A percentile compares a stretch with the other conserved stretches of the same genome.
Evolutionary conservation across 495 filamentous ascomycete species (phyloP).

Genomic region (Penicillium verhagenii): DNA sequence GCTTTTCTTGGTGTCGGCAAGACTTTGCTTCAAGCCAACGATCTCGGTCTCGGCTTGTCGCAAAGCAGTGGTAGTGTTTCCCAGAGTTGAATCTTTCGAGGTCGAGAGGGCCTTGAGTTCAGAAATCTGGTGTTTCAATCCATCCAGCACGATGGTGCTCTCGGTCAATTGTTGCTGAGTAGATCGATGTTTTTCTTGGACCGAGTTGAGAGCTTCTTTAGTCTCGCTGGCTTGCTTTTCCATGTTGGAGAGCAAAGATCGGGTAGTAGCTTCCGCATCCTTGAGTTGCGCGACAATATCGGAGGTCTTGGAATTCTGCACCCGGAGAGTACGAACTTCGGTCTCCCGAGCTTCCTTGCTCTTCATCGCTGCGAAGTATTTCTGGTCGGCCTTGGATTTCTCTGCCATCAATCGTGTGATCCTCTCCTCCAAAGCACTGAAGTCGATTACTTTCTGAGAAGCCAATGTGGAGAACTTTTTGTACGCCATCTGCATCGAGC

Average conservation of each 20-base stretch:
- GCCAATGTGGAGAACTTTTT: constrained; percentile 80
- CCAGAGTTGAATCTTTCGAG: constrained; percentile 65
- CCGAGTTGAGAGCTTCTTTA: constrained; percentile 66
- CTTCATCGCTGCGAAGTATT: constrained; percentile 94
- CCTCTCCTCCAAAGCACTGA: constrained; percentile 72
- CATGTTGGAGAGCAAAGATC: constrained; percentile 68
- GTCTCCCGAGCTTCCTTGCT: constrained; percentile 77
- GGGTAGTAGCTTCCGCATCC: constrained; percentile 68
- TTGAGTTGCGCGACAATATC: constrained; percentile 93
- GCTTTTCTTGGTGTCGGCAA: constrained; percentile 73
- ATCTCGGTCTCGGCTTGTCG: constrained; percentile 73
- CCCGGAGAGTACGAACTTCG: constrained; percentile 72
- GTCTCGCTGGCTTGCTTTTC: constrained; percentile 87
- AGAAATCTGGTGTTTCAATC: constrained; percentile 69
- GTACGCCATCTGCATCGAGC: constrained; percentile 81
- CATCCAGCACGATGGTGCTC: constrained; percentile 62
- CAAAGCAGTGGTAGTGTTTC: constrained; percentile 54
- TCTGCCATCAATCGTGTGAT: constrained; percentile 73
- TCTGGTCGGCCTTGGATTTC: constrained; percentile 94
- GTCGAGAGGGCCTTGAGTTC: constrained; percentile 71
- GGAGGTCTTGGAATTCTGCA: constrained; percentile 83
- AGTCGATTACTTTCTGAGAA: constrained; percentile 81
- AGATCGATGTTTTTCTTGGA: constrained; percentile 65
- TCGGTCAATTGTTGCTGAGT: constrained; percentile 71
- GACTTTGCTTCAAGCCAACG: constrained; percentile 67